These are phyloP conservation scores for Pugionium cornutum DNA, from an alignment of 345 rosid species.

Conservation along the genomic window DNA sequence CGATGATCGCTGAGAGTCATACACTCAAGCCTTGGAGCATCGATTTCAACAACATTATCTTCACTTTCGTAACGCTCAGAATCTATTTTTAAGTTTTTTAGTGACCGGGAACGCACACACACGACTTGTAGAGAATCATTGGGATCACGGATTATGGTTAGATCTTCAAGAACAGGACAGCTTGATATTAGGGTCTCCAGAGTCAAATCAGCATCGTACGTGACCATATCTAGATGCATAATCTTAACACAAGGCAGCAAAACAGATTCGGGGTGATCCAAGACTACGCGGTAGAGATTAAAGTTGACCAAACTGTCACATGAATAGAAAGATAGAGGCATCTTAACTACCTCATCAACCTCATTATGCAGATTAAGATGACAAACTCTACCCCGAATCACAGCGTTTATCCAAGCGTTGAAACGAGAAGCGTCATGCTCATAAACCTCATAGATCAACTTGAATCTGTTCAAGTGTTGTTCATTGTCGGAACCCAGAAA, in stretches of 20 bases:
- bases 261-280: slow-evolving; percentile 20
- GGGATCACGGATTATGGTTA: slow-evolving; percentile 19
- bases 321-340: slow-evolving; percentile 33
- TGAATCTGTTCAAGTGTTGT: slow-evolving; percentile 22
- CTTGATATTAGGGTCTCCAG: slow-evolving; percentile 28
- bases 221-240: slow-evolving; percentile 22
- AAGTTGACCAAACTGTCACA: slow-evolving; percentile 18
- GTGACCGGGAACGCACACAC: slow-evolving; percentile 25
- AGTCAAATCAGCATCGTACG: slow-evolving; percentile 26
- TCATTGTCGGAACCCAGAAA: slow-evolving; percentile 23
- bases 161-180: slow-evolving; percentile 29
- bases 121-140: slow-evolving; percentile 26
- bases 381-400: slow-evolving; percentile 11
- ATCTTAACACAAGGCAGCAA: slow-evolving; percentile 34
- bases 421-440: slow-evolving; percentile 31
- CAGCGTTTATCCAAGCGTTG: slow-evolving; percentile 29
- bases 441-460: slow-evolving; percentile 13
- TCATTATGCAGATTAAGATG: slow-evolving; percentile 13
- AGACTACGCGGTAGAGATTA: slow-evolving; percentile 7
- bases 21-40: slow-evolving; percentile 32
- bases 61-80: background rate
- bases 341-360: slow-evolving; percentile 12
- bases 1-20: slow-evolving; percentile 26
- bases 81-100: slow-evolving; percentile 3
- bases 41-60: slow-evolving; percentile 15